A percentile compares a stretch with the other conserved stretches of the same genome.
These are phyloP conservation scores for Trichoderma orchidacearum DNA, from an alignment of 495 filamentous ascomycete species.

Conservation along the genomic window DNA sequence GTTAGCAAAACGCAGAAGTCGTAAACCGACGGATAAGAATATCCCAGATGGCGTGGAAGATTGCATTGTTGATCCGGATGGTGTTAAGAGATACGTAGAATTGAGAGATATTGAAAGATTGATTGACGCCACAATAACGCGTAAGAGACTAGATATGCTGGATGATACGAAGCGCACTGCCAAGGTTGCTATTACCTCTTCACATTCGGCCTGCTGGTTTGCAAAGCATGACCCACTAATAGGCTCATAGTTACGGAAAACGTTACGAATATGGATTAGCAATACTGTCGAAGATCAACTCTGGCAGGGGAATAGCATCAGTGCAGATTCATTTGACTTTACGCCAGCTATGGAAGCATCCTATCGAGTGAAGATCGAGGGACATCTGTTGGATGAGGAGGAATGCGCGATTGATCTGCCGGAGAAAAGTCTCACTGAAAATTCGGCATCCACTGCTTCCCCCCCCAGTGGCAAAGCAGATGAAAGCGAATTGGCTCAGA, in stretches of 20 bases:
- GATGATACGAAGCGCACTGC: slow-evolving; percentile 68
- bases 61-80: slow-evolving; percentile 49
- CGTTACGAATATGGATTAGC: slow-evolving; percentile 85
- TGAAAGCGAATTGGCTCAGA: slow-evolving; percentile 34
- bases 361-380: slow-evolving; percentile 88
- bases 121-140: slow-evolving; percentile 86
- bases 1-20: slow-evolving; percentile 58
- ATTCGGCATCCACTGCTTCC: slow-evolving; percentile 12
- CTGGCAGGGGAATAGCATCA: slow-evolving; percentile 63
- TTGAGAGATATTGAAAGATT: slow-evolving; percentile 78
- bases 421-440: slow-evolving; percentile 34
- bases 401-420: slow-evolving; percentile 15
- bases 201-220: neutral
- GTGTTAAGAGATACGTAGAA: slow-evolving; percentile 65
- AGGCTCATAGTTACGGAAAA: slow-evolving; percentile 49
- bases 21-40: slow-evolving; percentile 86
- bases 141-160: slow-evolving; percentile 82
- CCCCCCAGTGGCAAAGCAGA: slow-evolving; percentile 20
- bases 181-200: slow-evolving; percentile 34
- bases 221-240: neutral
- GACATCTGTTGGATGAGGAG: slow-evolving; percentile 69
- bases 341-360: slow-evolving; percentile 51
- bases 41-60: slow-evolving; percentile 84
- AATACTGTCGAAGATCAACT: slow-evolving; percentile 92
- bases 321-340: slow-evolving; percentile 62